Conservation (phyloP, 495 filamentous ascomycete genomes). For the Tuber aestivum region DNA sequence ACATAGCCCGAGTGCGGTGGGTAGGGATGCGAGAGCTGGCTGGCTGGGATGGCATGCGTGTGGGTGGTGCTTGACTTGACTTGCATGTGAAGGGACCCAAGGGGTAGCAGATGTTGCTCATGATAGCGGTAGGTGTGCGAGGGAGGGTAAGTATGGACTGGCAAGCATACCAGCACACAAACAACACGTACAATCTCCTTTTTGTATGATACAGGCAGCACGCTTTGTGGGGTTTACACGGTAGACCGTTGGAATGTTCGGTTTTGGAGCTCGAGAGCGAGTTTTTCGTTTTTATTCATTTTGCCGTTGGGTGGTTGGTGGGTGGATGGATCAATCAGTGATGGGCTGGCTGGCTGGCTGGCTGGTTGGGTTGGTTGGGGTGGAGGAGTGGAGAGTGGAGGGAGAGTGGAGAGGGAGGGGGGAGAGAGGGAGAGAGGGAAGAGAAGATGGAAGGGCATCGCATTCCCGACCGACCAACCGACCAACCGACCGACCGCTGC, state of each 20-base stretch:
- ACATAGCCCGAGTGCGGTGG: too few relatives aligned
- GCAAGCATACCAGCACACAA: too few relatives aligned
- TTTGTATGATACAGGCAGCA: not conserved
- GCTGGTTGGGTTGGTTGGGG: not conserved
- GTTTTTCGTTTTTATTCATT: slow-evolving; percentile 3
- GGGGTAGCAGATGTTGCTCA: not conserved
- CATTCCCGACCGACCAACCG: slow-evolving; percentile 2
- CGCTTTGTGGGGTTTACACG: not conserved
- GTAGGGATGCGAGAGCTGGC: not conserved
- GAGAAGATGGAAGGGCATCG: slow-evolving; percentile 5
- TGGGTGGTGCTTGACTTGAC: not conserved
- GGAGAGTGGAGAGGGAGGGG: not conserved
- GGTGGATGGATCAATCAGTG: not conserved
- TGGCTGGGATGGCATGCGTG: not conserved
- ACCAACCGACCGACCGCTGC: not conserved
- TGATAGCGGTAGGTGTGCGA: not conserved
- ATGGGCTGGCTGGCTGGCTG: not conserved
- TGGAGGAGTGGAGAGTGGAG: not conserved
- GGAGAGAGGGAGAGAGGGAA: not conserved
- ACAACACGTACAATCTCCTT: not conserved
- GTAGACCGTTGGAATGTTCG: not conserved
- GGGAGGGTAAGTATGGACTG: not conserved
- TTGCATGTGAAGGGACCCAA: not conserved
- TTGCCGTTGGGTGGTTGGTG: not conserved
- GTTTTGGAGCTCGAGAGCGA: not conserved